Percentiles rank a stretch among this genome's conserved stretches.
Conservation (phyloP, 225 moss, liverwort and hornwort genomes). For the Straminergon stramineum region DNA sequence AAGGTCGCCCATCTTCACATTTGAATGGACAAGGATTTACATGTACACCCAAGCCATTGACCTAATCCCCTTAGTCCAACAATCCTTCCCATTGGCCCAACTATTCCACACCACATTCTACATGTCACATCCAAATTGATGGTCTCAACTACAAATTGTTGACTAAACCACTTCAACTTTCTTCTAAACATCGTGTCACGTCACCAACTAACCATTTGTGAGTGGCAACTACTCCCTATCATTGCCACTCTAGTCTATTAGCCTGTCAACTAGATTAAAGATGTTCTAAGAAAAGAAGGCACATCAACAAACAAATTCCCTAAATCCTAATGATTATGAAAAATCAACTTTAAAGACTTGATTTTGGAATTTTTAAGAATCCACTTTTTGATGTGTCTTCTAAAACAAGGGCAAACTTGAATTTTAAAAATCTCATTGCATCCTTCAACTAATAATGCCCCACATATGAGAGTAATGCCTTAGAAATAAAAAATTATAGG, state of each 20-base stretch:
- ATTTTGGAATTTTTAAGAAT: too few species aligned
- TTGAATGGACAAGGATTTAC: accelerated
- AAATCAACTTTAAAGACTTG: too few species aligned
- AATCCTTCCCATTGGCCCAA: background rate
- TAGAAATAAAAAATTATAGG: background rate
- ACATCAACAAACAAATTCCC: background rate
- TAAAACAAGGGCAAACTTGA: too few species aligned
- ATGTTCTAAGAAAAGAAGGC: background rate
- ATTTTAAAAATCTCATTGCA: too few species aligned
- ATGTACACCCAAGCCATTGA: accelerated
- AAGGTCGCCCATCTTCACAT: accelerated
- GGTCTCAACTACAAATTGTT: background rate
- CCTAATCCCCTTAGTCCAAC: accelerated
- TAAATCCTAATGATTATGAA: accelerated
- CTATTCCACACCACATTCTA: accelerated
- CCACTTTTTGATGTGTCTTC: too few species aligned
- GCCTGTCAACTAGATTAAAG: background rate
- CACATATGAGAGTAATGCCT: too few species aligned
- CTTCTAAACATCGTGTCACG: background rate
- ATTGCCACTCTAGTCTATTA: accelerated
- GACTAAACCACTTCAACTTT: background rate
- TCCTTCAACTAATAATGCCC: too few species aligned
- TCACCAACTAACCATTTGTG: accelerated
- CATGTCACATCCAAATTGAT: accelerated
- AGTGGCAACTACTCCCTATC: accelerated